Evolutionary conservation across 2,329 filamentous ascomycete genomes (phyloP).

Genomic region (Pseudopithomyces maydicus): DNA sequence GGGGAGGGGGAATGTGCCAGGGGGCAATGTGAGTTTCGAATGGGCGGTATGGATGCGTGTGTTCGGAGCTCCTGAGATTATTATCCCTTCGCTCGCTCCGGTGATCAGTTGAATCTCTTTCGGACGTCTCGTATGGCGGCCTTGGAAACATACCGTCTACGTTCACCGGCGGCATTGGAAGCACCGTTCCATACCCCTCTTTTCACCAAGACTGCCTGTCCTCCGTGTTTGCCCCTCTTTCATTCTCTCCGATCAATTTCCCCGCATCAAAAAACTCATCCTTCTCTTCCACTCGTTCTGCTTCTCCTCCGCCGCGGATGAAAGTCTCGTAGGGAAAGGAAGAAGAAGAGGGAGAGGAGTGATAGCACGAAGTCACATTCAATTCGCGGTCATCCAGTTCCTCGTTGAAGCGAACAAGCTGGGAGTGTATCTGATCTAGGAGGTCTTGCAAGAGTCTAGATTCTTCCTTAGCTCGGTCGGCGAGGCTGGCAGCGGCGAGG

Average conservation of each 20-base stretch:
- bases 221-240: background rate
- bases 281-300: background rate
- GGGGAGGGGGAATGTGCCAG: too few relatives aligned
- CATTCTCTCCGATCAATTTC: background rate
- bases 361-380: too few relatives aligned
- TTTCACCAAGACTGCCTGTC: background rate
- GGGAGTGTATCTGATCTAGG: background rate
- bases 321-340: too few relatives aligned
- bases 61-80: background rate
- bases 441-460: background rate
- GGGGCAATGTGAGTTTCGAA: too few relatives aligned
- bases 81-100: too few relatives aligned
- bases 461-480: background rate
- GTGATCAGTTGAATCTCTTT: too few relatives aligned
- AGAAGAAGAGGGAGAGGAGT: too few relatives aligned
- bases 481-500: background rate
- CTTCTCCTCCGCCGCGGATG: constrained; percentile 7
- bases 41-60: background rate
- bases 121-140: too few relatives aligned
- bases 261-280: constrained; percentile 1
- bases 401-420: background rate
- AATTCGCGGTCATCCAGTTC: too few relatives aligned
- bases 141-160: background rate
- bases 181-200: background rate
- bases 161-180: background rate